These are phyloP conservation scores for Phytopythium vexans DNA, from an alignment of 352 stramenopile genomes.

Conservation along the genomic window DNA sequence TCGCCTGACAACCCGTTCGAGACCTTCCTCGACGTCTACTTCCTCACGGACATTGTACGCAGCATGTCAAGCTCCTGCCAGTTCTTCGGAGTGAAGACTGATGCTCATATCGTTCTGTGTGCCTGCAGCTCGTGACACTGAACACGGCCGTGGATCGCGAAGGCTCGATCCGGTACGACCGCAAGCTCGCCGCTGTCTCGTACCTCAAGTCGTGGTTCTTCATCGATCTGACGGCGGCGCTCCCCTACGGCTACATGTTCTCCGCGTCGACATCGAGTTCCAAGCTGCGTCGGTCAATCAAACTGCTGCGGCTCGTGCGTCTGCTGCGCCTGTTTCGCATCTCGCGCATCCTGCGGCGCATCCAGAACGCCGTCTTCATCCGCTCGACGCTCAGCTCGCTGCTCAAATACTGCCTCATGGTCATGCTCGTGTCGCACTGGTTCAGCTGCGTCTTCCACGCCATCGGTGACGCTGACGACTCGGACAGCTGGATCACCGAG, in stretches of 20 bases:
- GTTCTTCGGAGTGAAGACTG: background rate
- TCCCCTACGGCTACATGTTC: constrained; percentile 50
- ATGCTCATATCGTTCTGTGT: background rate
- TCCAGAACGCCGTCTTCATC: constrained; percentile 69
- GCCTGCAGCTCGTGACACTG: constrained; percentile 42
- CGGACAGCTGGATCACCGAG: constrained; percentile 38
- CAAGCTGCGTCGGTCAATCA: constrained; percentile 41
- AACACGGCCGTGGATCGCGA: constrained; percentile 55
- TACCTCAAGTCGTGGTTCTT: constrained; percentile 54
- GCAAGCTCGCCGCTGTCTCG: constrained; percentile 21
- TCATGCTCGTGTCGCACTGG: constrained; percentile 71
- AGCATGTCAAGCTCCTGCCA: background rate
- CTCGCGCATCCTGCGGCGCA: constrained; percentile 56
- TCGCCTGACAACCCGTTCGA: constrained; percentile 41
- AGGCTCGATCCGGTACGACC: constrained; percentile 43
- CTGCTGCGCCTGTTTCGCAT: constrained; percentile 67
- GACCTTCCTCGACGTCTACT: constrained; percentile 48
- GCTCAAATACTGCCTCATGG: constrained; percentile 67
- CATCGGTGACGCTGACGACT: constrained; percentile 25
- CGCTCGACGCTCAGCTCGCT: constrained; percentile 64
- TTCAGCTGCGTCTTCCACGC: constrained; percentile 66
- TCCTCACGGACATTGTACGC: constrained; percentile 63
- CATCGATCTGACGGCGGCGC: constrained; percentile 41
- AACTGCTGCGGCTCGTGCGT: constrained; percentile 55
- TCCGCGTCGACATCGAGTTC: constrained; percentile 17